Evolutionary conservation across 2,329 filamentous ascomycete genomes (phyloP).

Genomic region (Phialophora expanda): DNA sequence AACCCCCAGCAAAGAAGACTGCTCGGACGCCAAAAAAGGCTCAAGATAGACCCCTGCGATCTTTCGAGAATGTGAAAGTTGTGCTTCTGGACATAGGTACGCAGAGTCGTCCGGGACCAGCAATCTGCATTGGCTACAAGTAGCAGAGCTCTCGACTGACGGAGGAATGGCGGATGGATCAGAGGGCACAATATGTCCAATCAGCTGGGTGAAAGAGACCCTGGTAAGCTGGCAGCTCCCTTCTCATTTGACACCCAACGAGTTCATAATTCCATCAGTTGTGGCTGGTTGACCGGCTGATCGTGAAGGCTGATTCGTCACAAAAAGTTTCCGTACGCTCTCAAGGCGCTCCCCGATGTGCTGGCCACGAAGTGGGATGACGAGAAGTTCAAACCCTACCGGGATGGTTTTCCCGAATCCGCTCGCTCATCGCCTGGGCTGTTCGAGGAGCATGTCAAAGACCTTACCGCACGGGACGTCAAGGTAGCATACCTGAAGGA

Average conservation of each 20-base stretch:
- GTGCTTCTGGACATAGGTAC: conserved; percentile 29
- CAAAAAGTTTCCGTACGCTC: conserved; percentile 35
- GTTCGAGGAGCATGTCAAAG: conserved; percentile 32
- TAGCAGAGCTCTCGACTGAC: conserved; percentile 6
- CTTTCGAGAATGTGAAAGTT: conserved; percentile 14
- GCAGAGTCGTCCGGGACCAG: not conserved
- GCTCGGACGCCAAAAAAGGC: conserved; percentile 4
- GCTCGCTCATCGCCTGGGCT: conserved; percentile 26
- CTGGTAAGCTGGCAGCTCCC: conserved; percentile 21
- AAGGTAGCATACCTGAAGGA: conserved; percentile 37
- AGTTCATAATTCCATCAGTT: not conserved
- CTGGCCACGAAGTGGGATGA: conserved; percentile 31
- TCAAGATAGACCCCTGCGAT: not conserved
- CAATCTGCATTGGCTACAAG: not conserved
- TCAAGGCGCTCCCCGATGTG: conserved; percentile 33
- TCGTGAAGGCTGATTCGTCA: not conserved
- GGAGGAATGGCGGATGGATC: not conserved
- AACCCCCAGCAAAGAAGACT: conserved; percentile 12
- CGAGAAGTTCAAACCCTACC: conserved; percentile 28
- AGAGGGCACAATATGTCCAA: conserved; percentile 39
- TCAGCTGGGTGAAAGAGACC: conserved; percentile 36
- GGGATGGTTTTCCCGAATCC: conserved; percentile 31
- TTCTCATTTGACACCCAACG: not conserved
- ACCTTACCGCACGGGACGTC: conserved; percentile 34
- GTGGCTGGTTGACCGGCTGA: not conserved